phyloP scores from a whole-genome alignment of 2,329 filamentous ascomycete species.

The Gremmenia infestans region DNA sequence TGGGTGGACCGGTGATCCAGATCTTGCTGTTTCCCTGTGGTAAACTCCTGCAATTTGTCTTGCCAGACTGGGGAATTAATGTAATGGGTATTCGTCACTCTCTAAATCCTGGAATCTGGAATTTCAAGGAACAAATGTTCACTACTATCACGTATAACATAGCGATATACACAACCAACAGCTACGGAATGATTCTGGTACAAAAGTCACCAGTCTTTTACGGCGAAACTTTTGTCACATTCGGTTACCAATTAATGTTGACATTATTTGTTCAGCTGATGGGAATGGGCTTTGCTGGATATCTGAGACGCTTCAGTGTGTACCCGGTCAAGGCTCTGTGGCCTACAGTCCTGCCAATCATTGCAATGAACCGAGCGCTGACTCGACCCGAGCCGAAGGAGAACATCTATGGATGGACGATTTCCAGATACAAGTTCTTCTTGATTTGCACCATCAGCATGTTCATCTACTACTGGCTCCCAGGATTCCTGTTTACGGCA shows the following conservation, averaged over 20 bases:
- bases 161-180: constrained; percentile 15
- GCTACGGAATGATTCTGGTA: constrained; percentile 15
- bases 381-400: constrained; percentile 10
- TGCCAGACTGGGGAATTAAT: constrained; percentile 43
- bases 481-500: constrained; percentile 29
- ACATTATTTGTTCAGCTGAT: constrained; percentile 18
- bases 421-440: constrained; percentile 19
- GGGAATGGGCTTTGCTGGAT: constrained; percentile 18
- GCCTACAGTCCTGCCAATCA: constrained; percentile 12
- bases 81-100: constrained; percentile 33
- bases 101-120: constrained; percentile 17
- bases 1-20: constrained; percentile 27
- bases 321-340: constrained; percentile 17
- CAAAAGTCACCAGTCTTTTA: constrained; percentile 34
- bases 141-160: constrained; percentile 18
- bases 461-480: constrained; percentile 28
- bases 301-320: constrained; percentile 14
- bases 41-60: constrained; percentile 36
- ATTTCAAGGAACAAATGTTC: constrained; percentile 20
- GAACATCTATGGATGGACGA: constrained; percentile 16
- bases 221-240: constrained; percentile 36
- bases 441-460: constrained; percentile 10
- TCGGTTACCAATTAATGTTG: constrained; percentile 38
- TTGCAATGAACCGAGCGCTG: constrained; percentile 17
- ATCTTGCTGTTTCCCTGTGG: constrained; percentile 42